A percentile compares a stretch with the other conserved stretches of the same genome.
Evolutionary conservation across 148 eudicot species (phyloP).

Genomic region (Agrostemma githago): DNA sequence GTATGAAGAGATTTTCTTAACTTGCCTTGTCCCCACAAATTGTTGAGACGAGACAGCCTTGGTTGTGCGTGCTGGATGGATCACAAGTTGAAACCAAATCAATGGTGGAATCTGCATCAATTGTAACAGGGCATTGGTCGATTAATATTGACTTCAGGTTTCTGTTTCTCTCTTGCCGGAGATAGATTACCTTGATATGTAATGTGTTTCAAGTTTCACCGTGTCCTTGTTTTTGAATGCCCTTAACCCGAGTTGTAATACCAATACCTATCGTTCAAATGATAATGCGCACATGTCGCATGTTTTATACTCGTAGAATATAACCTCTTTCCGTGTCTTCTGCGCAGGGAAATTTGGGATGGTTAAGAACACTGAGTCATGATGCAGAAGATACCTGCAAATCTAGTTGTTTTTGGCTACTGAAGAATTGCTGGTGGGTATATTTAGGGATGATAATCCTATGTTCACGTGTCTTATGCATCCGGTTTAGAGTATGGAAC

Average conservation of each 20-base stretch:
- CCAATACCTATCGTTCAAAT: not conserved
- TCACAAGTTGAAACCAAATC: no score
- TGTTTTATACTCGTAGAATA: not conserved
- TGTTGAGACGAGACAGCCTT: no score
- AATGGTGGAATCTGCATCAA: not conserved
- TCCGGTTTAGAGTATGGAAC: conserved; percentile 25
- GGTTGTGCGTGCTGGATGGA: no score
- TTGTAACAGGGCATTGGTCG: no score
- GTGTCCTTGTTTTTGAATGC: no score
- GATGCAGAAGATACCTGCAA: conserved; percentile 19
- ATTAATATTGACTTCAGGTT: no score
- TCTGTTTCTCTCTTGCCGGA: no score
- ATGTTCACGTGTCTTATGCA: conserved; percentile 26
- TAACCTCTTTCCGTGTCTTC: conserved; percentile 13
- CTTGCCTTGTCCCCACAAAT: no score
- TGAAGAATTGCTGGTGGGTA: conserved; percentile 38
- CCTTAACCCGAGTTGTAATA: no score
- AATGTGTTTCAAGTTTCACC: no score
- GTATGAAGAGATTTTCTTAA: no score
- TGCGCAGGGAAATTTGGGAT: conserved; percentile 17
- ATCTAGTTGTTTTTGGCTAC: conserved; percentile 28
- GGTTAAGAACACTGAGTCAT: conserved; percentile 16
- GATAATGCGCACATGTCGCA: not conserved
- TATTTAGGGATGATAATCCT: conserved; percentile 34
- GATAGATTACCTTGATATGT: no score